Percentiles rank a stretch among this genome's conserved stretches.
phyloP scores from a whole-genome alignment of 106 monocot genomes.

The Dendrobium nobile region DNA sequence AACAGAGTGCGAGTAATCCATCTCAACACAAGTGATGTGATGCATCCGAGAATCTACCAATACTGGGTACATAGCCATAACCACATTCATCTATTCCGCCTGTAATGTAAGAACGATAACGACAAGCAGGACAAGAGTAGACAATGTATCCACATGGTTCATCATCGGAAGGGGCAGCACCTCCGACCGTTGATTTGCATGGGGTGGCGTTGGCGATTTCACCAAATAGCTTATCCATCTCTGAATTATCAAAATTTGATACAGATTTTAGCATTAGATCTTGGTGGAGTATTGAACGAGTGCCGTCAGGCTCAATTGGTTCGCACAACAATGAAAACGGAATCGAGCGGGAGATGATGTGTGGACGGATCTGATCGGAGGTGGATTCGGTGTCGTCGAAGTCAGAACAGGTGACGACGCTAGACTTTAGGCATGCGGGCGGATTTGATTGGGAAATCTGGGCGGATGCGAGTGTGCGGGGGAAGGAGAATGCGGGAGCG shows the following conservation, averaged over 20 bases:
- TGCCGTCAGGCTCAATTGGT: no score
- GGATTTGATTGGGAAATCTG: no score
- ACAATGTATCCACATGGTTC: neutral
- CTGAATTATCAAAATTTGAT: neutral
- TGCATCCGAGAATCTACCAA: neutral
- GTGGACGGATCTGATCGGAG: no score
- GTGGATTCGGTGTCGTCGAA: no score
- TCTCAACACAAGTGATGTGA: neutral
- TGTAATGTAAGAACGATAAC: neutral
- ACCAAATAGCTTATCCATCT: neutral
- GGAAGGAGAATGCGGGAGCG: no score
- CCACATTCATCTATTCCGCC: neutral
- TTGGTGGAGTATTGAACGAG: no score
- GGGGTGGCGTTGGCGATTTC: conserved; percentile 7
- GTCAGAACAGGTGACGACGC: no score
- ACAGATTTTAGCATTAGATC: neutral
- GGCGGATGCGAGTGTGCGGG: no score
- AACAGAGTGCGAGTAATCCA: neutral
- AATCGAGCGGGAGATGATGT: no score
- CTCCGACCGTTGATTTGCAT: neutral
- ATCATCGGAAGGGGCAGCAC: neutral
- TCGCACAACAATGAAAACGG: no score
- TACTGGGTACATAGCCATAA: neutral
- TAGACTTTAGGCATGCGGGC: no score
- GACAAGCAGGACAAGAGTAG: neutral